Conservation (phyloP, 345 rosid genomes). For the Trapa incisa region DNA sequence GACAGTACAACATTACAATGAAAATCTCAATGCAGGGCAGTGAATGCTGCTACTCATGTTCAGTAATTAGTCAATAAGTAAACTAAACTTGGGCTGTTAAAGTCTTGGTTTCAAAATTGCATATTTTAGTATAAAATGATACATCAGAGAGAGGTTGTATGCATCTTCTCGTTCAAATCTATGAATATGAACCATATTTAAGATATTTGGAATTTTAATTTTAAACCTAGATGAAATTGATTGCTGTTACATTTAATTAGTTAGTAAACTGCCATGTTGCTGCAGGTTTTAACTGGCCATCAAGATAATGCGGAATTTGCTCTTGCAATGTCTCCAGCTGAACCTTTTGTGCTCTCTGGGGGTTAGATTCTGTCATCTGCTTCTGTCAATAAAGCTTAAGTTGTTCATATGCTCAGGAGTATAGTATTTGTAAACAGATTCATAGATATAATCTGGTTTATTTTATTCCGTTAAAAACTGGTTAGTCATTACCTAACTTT, state of each 20-base stretch:
- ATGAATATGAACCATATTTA: background rate
- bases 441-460: background rate
- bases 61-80: background rate
- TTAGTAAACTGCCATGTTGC: background rate
- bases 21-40: background rate
- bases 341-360: constrained; percentile 99
- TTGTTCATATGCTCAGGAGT: background rate
- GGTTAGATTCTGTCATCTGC: constrained; percentile 28
- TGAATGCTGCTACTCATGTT: background rate
- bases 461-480: background rate
- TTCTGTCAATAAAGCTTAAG: background rate
- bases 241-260: background rate
- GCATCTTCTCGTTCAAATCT: background rate
- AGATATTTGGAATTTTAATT: background rate
- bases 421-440: background rate
- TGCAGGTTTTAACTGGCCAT: constrained; percentile 94
- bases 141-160: background rate
- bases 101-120: background rate
- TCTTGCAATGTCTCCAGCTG: constrained; percentile 96
- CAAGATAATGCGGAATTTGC: constrained; percentile 99
- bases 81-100: background rate
- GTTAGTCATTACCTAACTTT: background rate
- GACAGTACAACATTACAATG: background rate
- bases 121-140: background rate
- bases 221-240: background rate